Percentiles rank a stretch among this genome's conserved stretches.
Conservation (phyloP, 306 rosid species). For the Comarum palustre region DNA sequence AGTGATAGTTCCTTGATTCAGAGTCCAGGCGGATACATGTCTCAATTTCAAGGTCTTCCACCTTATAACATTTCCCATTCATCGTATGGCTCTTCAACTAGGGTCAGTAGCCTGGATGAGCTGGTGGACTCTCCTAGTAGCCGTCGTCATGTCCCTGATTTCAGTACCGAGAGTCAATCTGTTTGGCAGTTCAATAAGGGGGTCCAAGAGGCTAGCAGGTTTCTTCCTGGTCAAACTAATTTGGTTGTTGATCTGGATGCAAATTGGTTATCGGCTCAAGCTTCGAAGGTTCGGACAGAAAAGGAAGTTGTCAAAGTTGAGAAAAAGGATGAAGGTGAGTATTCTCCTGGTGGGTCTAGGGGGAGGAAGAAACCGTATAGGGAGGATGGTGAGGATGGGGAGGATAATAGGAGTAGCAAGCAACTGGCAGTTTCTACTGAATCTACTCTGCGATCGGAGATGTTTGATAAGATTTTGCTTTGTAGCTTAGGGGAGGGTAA, state of each 20-base stretch:
- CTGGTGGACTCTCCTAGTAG: slow-evolving; percentile 60
- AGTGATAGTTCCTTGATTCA: slow-evolving; percentile 25
- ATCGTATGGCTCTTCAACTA: slow-evolving; percentile 56
- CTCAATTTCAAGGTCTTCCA: slow-evolving; percentile 32
- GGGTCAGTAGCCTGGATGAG: slow-evolving; percentile 52
- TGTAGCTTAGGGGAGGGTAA: slow-evolving; percentile 48
- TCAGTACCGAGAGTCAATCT: slow-evolving; percentile 56
- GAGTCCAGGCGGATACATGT: slow-evolving; percentile 34
- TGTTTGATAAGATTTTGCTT: slow-evolving; percentile 67
- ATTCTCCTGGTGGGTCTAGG: slow-evolving; percentile 34
- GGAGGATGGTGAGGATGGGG: slow-evolving; percentile 47
- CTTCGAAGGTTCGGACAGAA: slow-evolving; percentile 23
- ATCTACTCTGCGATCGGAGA: slow-evolving; percentile 51
- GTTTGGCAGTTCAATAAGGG: slow-evolving; percentile 81
- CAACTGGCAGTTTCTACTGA: slow-evolving; percentile 67
- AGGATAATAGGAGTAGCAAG: slow-evolving; percentile 73
- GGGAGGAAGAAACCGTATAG: slow-evolving; percentile 53
- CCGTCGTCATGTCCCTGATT: slow-evolving; percentile 44
- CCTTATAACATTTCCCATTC: slow-evolving; percentile 43
- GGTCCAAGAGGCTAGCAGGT: slow-evolving; percentile 77
- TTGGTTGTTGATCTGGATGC: slow-evolving; percentile 42
- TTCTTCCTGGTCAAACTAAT: slow-evolving; percentile 61
- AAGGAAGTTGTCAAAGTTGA: slow-evolving; percentile 44
- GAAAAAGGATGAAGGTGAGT: slow-evolving; percentile 38
- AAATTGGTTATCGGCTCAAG: slow-evolving; percentile 25